A percentile compares a stretch with the other conserved stretches of the same genome.
phyloP scores from a whole-genome alignment of 768 basidiomycete genomes.

The Agaricus subrufescens region DNA sequence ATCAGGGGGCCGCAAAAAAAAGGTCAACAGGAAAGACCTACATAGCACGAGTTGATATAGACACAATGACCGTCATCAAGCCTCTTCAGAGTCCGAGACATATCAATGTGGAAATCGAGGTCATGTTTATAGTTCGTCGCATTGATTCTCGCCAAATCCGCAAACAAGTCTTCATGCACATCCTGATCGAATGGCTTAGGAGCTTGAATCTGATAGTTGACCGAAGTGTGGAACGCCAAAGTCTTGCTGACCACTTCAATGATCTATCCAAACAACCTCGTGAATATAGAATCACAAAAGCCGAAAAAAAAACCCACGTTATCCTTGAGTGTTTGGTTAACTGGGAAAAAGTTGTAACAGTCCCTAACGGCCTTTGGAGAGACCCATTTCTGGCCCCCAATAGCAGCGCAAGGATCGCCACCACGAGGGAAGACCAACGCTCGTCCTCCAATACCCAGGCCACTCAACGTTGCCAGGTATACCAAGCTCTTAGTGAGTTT shows the following conservation, averaged over 20 bases:
- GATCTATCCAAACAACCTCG: slow-evolving; percentile 29
- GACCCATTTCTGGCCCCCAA: slow-evolving; percentile 56
- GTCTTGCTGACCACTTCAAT: slow-evolving; percentile 57
- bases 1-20: not conserved
- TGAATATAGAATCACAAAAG: not conserved
- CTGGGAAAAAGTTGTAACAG: slow-evolving; percentile 47
- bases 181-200: slow-evolving; percentile 47
- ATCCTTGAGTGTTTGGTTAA: slow-evolving; percentile 41
- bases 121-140: slow-evolving; percentile 41
- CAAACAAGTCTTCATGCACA: slow-evolving; percentile 53
- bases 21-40: slow-evolving; percentile 8
- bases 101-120: slow-evolving; percentile 52
- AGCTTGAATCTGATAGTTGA: slow-evolving; percentile 53
- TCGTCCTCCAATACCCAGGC: not conserved
- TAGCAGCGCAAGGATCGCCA: slow-evolving; percentile 48
- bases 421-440: slow-evolving; percentile 3
- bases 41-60: slow-evolving; percentile 50
- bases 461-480: slow-evolving; percentile 1
- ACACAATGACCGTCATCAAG: slow-evolving; percentile 57
- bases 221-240: slow-evolving; percentile 59
- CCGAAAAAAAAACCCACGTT: slow-evolving; percentile 36
- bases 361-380: slow-evolving; percentile 45
- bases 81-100: slow-evolving; percentile 51
- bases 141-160: slow-evolving; percentile 46
- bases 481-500: not conserved